Evolutionary conservation across 2,329 filamentous ascomycete species (phyloP), one percentile per base, ranked within the genome.

Genomic region (Tricladium varicosporioides): DNA sequence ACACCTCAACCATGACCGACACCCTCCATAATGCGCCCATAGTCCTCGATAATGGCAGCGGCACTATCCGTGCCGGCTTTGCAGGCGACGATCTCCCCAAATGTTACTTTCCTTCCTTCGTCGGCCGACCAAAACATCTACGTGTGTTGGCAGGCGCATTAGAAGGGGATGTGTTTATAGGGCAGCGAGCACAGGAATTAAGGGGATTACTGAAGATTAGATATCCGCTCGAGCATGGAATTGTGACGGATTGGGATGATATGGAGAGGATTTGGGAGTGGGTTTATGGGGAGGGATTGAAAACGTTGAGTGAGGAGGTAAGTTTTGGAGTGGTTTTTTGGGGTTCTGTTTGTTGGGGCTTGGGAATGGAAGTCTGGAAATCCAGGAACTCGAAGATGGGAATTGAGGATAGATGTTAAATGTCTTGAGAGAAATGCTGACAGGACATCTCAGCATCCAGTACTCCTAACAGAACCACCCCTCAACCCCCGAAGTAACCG

Each of bases 241-340:
- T 99, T 69, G 94, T 99, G 62, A 99, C 94, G 66, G 92, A 99
- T 75, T 99, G 94, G 94, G 94, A 97, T 72, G 94, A 99, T 71
- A 99, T 99, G 94, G 94, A 99, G 79, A 87, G 91, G 77, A 99
- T 99, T 76, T 99, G 94, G 94, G 90, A 95, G 69, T 94, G 96
- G 71, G 92, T 99, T 53, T 99, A 97, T 73, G 90, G 90, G 57
- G 93, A 97, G 70, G 94, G 95, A 63, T 75, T 99, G 68, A 97
- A 97, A 79, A 96, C 93, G 50, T 81, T 97, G 71, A 97, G 92
- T 74, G 94, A 99, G 81, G 94, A 99, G 82, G 89, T 92, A 74
- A 72, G 77, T 65, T 63, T 43, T 46, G 14, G n/a, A 8, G 14
- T 13, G 59, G 31, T 40, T 18, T 10, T 13, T 48, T 36, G 49